These are phyloP conservation scores for Rhipidocladum racemiflorum DNA, from an alignment of 176 grass and related monocot species.

Conservation along the genomic window DNA sequence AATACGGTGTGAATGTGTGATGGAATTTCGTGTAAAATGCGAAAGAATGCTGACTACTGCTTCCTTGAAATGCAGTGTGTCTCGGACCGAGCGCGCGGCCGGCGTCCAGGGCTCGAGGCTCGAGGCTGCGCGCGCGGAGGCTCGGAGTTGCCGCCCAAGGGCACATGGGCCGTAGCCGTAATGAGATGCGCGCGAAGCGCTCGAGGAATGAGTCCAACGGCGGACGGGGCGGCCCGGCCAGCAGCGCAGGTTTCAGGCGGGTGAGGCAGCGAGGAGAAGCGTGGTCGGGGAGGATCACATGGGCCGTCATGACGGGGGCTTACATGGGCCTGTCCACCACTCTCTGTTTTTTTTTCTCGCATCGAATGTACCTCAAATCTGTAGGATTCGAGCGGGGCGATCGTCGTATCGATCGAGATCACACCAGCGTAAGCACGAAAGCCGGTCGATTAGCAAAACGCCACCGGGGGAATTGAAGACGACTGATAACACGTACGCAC, in stretches of 20 bases:
- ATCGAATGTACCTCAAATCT: neutral
- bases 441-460: no score
- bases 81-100: neutral
- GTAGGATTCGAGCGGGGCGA: neutral
- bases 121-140: no score
- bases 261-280: neutral
- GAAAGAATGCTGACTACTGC: neutral
- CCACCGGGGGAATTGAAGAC: neutral
- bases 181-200: neutral
- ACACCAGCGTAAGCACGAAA: no score
- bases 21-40: neutral
- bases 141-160: neutral
- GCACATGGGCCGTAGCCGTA: neutral
- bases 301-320: no score
- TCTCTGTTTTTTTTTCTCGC: neutral
- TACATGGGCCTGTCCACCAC: neutral
- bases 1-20: no score
- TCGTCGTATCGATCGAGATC: no score
- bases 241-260: no score
- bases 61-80: neutral
- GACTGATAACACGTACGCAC: neutral
- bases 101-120: neutral
- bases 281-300: neutral
- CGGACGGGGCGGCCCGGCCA: no score
- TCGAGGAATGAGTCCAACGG: neutral